phyloP scores from a whole-genome alignment of 257 asterid species.

The Orobanche coerulescens region DNA sequence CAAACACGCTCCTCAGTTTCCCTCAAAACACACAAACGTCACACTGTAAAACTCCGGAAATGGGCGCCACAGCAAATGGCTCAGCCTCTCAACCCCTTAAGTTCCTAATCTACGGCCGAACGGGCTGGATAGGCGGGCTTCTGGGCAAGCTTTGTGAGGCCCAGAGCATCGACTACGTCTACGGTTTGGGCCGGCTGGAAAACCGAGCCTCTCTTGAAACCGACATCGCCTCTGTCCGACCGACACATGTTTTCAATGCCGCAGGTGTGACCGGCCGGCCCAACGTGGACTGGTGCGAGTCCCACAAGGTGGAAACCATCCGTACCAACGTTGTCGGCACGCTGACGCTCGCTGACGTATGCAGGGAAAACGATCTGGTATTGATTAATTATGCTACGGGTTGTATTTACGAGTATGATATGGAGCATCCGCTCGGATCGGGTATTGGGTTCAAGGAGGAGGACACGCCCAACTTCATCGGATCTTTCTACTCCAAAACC shows the following conservation, averaged over 20 bases:
- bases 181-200: conserved; percentile 79
- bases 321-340: conserved; percentile 76
- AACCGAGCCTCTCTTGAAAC: conserved; percentile 42
- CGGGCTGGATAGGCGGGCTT: conserved; percentile 85
- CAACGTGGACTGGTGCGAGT: conserved; percentile 86
- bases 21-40: too few species aligned
- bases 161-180: conserved; percentile 40
- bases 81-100: conserved; percentile 42
- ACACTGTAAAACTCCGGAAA: too few species aligned
- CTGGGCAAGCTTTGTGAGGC: conserved; percentile 77
- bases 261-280: conserved; percentile 89
- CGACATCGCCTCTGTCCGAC: conserved; percentile 40
- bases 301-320: conserved; percentile 82
- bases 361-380: conserved; percentile 54
- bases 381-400: conserved; percentile 77
- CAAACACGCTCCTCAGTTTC: too few species aligned
- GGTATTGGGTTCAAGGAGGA: conserved; percentile 82
- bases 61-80: conserved; percentile 32
- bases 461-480: conserved; percentile 69
- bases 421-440: conserved; percentile 52
- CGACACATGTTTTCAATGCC: conserved; percentile 85
- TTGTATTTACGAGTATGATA: conserved; percentile 69
- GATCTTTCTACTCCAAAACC: conserved; percentile 85
- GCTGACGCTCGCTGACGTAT: conserved; percentile 69
- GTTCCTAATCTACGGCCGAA: conserved; percentile 74